phyloP scores from a whole-genome alignment of 164 flowering plant species.

The Macadamia integrifolia region DNA sequence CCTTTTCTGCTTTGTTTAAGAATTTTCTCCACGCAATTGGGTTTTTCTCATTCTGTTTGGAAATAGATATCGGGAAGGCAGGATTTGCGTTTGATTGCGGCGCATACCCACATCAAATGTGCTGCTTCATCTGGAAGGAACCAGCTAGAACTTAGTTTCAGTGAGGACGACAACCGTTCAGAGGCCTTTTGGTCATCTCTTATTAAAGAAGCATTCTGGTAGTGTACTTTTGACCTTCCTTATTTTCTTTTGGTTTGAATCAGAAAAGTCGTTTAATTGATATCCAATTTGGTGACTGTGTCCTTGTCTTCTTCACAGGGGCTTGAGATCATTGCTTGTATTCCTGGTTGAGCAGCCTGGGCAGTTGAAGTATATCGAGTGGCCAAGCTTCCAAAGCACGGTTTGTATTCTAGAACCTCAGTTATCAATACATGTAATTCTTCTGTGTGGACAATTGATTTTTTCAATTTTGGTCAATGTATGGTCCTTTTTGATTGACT shows the following conservation, averaged over 20 bases:
- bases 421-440: no score
- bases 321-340: conserved; percentile 33
- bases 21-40: background rate
- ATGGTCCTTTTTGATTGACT: background rate
- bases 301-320: conserved; percentile 31
- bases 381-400: conserved; percentile 86
- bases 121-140: conserved; percentile 22
- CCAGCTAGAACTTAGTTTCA: conserved; percentile 19
- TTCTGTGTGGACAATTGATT: no score
- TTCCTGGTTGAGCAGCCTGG: conserved; percentile 82
- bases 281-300: background rate
- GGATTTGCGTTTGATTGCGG: background rate
- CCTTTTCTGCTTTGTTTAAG: background rate
- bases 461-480: no score
- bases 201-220: conserved; percentile 36
- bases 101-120: conserved; percentile 6
- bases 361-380: conserved; percentile 80
- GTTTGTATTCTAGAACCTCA: conserved; percentile 31
- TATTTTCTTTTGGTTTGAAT: background rate
- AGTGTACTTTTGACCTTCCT: conserved; percentile 7
- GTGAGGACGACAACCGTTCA: conserved; percentile 16
- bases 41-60: background rate
- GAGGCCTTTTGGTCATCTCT: conserved; percentile 39
- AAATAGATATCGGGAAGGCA: conserved; percentile 16
- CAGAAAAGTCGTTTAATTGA: background rate